A percentile compares a stretch with the other conserved stretches of the same genome.
Evolutionary conservation across 2,329 filamentous ascomycete genomes (phyloP).

Genomic region (Tolypocladium album): DNA sequence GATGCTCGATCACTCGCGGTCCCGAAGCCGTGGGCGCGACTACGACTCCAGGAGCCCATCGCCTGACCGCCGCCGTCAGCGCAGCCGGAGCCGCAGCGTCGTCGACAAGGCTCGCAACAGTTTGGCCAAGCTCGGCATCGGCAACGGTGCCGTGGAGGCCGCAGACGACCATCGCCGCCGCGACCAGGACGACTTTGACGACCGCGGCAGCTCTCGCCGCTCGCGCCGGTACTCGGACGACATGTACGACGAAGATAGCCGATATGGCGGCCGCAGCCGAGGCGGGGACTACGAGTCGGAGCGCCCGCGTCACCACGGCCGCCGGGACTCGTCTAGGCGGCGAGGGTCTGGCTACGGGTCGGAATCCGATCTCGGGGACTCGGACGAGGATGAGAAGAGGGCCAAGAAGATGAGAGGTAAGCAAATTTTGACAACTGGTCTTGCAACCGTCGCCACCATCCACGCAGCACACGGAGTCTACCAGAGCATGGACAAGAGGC

Average conservation of each 20-base stretch:
- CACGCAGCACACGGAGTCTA: conserved; percentile 50
- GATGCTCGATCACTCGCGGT: conserved; percentile 41
- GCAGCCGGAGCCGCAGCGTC: conserved; percentile 53
- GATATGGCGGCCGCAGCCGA: conserved; percentile 21
- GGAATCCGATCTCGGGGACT: conserved; percentile 46
- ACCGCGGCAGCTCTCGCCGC: conserved; percentile 27
- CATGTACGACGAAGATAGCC: conserved; percentile 35
- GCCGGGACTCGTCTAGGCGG: conserved; percentile 22
- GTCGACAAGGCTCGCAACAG: conserved; percentile 51
- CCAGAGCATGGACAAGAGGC: conserved; percentile 46
- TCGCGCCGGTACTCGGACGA: conserved; percentile 30
- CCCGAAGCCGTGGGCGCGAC: conserved; percentile 39
- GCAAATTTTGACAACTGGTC: conserved; percentile 45
- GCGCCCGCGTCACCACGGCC: conserved; percentile 28
- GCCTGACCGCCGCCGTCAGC: conserved; percentile 31
- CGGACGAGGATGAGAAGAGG: conserved; percentile 43
- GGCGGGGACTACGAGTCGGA: conserved; percentile 38
- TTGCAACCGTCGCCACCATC: conserved; percentile 48
- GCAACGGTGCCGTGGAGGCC: conserved; percentile 29
- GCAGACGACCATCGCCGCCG: conserved; percentile 27
- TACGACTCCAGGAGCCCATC: conserved; percentile 30
- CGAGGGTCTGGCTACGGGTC: conserved; percentile 36
- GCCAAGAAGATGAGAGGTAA: conserved; percentile 51
- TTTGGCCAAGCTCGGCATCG: conserved; percentile 51
- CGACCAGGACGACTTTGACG: conserved; percentile 34